Conservation (phyloP, 495 filamentous ascomycete genomes). For the Choiromyces venosus region DNA sequence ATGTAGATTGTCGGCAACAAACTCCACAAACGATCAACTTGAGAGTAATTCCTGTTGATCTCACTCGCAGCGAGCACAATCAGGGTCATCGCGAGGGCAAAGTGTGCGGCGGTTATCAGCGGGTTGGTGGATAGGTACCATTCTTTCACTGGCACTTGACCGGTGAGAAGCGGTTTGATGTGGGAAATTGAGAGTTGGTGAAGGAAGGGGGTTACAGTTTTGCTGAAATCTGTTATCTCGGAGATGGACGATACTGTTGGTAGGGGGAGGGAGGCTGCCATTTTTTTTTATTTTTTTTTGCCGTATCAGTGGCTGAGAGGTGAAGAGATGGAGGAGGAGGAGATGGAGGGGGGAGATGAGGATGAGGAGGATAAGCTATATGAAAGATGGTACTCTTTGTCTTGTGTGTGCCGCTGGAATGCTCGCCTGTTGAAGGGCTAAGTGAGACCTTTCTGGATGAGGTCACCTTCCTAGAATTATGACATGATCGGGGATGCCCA, state of each 20-base stretch:
- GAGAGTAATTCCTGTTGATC: slow-evolving; percentile 85
- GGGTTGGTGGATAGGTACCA: slow-evolving; percentile 88
- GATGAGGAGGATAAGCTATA: slow-evolving; percentile 1
- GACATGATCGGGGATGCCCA: not conserved
- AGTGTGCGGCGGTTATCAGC: slow-evolving; percentile 65
- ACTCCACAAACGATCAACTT: slow-evolving; percentile 89
- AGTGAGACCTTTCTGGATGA: not conserved
- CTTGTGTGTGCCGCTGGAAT: not conserved
- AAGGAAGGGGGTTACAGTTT: slow-evolving; percentile 68
- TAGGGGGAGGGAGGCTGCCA: slow-evolving; percentile 56
- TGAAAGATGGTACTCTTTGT: no score
- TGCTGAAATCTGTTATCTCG: slow-evolving; percentile 67
- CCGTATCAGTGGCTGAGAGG: not conserved
- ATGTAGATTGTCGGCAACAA: slow-evolving; percentile 82
- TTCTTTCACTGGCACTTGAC: slow-evolving; percentile 51
- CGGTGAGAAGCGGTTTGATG: slow-evolving; percentile 49
- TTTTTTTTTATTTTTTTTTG: no score
- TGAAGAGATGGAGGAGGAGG: not conserved
- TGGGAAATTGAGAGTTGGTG: slow-evolving; percentile 70
- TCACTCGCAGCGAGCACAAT: slow-evolving; percentile 70
- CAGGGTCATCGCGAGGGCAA: slow-evolving; percentile 61
- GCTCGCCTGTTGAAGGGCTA: not conserved
- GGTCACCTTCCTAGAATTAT: not conserved
- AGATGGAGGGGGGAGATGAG: not conserved
- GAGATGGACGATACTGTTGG: slow-evolving; percentile 61